These are phyloP conservation scores for Cenococcum geophilum DNA, from an alignment of 495 filamentous ascomycete genomes.

Conservation along the genomic window DNA sequence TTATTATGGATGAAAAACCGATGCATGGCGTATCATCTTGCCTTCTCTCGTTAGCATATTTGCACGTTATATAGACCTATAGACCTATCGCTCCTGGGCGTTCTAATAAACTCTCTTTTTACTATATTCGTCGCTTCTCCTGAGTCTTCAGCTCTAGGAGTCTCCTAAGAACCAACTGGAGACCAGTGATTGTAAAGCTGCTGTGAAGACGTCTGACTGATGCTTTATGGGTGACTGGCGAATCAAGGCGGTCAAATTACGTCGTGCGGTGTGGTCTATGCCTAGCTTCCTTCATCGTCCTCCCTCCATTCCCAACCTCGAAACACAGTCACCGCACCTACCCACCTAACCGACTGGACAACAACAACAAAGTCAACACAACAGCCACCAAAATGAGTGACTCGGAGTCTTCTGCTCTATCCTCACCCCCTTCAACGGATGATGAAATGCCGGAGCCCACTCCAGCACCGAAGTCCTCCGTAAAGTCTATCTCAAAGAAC, in stretches of 20 bases:
- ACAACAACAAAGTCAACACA: background rate
- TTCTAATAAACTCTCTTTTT: too few relatives aligned
- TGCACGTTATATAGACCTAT: background rate
- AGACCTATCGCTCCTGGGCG: background rate
- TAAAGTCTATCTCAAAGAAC: conserved; percentile 17
- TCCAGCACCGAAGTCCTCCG: conserved; percentile 6
- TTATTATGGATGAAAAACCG: background rate
- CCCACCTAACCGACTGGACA: background rate
- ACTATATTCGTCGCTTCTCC: too few relatives aligned
- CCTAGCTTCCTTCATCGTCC: background rate
- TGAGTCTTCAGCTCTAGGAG: background rate
- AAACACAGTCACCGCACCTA: background rate
- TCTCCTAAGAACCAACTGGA: background rate
- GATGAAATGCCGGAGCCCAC: conserved; percentile 26
- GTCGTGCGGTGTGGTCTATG: conserved; percentile 4
- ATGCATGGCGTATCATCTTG: background rate
- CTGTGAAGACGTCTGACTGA: background rate
- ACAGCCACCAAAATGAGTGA: conserved; percentile 26
- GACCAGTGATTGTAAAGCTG: background rate
- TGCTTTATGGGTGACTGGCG: background rate
- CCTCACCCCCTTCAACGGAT: conserved; percentile 28
- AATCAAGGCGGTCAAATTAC: conserved; percentile 3
- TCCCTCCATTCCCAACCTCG: conserved; percentile 4
- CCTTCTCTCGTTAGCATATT: background rate
- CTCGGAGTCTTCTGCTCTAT: conserved; percentile 28